Base-by-base conservation (phyloP, 2,329 filamentous ascomycete species). In the Conoideocrella luteorostrata region DNA sequence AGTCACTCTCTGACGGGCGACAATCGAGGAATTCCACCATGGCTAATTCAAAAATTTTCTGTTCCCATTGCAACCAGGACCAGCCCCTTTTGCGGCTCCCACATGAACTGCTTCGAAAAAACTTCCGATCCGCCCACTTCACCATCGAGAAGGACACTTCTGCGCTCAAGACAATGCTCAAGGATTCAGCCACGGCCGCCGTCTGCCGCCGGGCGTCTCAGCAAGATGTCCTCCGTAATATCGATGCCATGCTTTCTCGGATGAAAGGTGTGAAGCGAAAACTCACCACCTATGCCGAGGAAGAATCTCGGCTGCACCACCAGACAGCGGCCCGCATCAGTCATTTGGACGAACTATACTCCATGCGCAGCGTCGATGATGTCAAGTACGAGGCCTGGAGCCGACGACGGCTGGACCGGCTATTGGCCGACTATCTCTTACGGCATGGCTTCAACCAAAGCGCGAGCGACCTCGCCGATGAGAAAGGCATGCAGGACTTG, bases 331-430 rank as follows among this genome's bases (percentile, higher is more conserved):
- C 86, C 50, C 80, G 93, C 24, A 81, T 95, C 46, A 71, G 77
- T 21, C 90, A 98, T 65, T 71, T 98, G 26, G 78, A 87, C 52
- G 81, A 89, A 53, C 72, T 98, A 4, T 88, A 93, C 62, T 67
- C 76, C 35, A 87, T 97, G 55, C 78, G 84, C 45, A 86, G 80
- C 48, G 72, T 96, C 48, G 86, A 88, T 41, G 93, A 98, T 61
- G 88, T 95, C 54, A 88, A 88, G 59, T 98, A 97, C 66, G 91
- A 97, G 59, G 72, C 78, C 45, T 98, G 93, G 93, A 88, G 85
- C 48, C 79, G 87, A 43, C 79, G 79, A 30, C 75, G 93, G 18
- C 72, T 98, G 35, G 86, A 95, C 64, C 75, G 93, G 15, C 68
- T 97, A 46, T 67, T 98, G 38, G 86, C 95, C n/a, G 93, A 98